Conservation (phyloP, 2,329 filamentous ascomycete genomes). For the Amauroascus niger region DNA sequence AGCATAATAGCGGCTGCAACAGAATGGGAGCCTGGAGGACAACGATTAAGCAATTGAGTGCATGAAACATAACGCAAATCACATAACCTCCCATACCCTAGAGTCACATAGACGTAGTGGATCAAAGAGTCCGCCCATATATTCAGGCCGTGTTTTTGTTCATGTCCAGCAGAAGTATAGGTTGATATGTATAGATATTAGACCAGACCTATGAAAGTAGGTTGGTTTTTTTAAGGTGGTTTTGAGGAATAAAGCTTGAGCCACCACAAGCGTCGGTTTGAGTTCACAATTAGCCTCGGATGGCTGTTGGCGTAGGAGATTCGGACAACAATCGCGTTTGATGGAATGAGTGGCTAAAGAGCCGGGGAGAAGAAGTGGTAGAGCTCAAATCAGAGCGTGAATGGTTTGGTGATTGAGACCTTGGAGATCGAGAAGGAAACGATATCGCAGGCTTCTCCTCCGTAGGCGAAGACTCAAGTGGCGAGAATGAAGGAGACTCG, state of each 20-base stretch:
- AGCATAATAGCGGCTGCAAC: not conserved
- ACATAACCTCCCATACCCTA: not conserved
- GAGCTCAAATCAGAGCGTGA: slow-evolving; percentile 34
- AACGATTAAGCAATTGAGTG: not conserved
- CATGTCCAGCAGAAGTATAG: not conserved
- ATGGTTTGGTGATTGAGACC: slow-evolving; percentile 34
- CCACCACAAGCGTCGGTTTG: not conserved
- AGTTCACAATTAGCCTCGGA: slow-evolving; percentile 23
- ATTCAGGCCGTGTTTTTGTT: not conserved
- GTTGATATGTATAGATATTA: not conserved
- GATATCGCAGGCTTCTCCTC: slow-evolving; percentile 14
- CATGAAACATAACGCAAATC: not conserved
- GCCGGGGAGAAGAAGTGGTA: slow-evolving; percentile 28
- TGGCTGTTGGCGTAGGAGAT: slow-evolving; percentile 38
- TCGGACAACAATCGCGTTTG: slow-evolving; percentile 38
- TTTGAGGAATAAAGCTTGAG: not conserved
- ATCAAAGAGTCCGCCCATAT: slow-evolving; percentile 2
- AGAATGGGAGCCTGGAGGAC: not conserved
- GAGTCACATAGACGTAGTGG: not conserved
- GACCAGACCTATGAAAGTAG: not conserved
- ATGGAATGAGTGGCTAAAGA: slow-evolving; percentile 38
- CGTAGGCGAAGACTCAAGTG: not conserved
- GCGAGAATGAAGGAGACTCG: not conserved
- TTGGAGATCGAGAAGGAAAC: slow-evolving; percentile 31
- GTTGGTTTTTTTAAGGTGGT: not conserved